phyloP scores from a whole-genome alignment of 1,284 basidiomycete genomes.

The Leccinum laetum region DNA sequence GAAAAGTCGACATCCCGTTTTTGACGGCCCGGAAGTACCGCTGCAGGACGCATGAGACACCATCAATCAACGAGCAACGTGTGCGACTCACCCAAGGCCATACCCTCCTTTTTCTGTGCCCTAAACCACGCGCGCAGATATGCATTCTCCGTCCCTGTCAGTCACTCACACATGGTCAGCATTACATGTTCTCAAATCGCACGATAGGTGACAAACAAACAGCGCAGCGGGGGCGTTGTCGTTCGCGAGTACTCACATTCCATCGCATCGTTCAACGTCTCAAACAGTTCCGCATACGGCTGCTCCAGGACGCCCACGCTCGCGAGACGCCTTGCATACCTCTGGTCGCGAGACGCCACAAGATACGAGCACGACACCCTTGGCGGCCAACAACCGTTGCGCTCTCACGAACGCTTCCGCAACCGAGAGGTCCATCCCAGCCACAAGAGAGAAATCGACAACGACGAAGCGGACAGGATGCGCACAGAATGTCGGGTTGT shows the following conservation, averaged over 20 bases:
- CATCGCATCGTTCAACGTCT: constrained; percentile 86
- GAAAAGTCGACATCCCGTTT: constrained; percentile 45
- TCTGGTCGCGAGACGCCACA: constrained; percentile 76
- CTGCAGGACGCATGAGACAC: not conserved
- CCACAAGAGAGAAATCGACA: constrained; percentile 84
- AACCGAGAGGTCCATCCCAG: constrained; percentile 92
- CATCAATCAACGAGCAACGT: constrained; percentile 3
- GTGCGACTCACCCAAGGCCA: constrained; percentile 31
- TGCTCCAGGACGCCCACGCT: constrained; percentile 79
- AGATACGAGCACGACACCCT: constrained; percentile 83
- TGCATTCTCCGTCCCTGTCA: constrained; percentile 83
- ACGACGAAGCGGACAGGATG: constrained; percentile 91
- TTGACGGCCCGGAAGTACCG: constrained; percentile 61
- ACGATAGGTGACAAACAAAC: constrained; percentile 1
- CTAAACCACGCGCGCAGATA: constrained; percentile 80
- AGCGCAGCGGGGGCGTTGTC: not conserved
- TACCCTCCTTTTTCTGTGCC: constrained; percentile 55
- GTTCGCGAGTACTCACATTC: constrained; percentile 65
- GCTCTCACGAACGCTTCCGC: constrained; percentile 95
- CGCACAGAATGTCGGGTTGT: constrained; percentile 72
- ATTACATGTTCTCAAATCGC: not conserved
- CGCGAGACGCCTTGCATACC: constrained; percentile 67
- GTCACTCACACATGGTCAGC: constrained; percentile 13
- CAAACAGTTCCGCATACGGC: constrained; percentile 82
- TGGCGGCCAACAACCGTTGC: constrained; percentile 78